phyloP scores from a whole-genome alignment of 495 filamentous ascomycete species.

The Penicillium psychrofluorescens region DNA sequence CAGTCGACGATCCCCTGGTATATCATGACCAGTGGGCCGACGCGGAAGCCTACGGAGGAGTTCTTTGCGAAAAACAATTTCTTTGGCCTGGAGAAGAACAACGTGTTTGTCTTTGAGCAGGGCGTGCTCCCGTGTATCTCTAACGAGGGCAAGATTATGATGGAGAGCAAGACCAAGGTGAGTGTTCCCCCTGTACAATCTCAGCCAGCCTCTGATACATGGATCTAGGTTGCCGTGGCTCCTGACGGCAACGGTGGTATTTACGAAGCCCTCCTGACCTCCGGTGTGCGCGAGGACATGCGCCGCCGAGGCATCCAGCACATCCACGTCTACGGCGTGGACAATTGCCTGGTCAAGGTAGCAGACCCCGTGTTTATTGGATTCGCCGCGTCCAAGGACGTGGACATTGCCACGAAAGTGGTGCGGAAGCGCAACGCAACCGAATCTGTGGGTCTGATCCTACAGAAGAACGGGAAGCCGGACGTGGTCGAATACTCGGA shows the following conservation, averaged over 20 bases:
- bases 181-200: constrained; percentile 3
- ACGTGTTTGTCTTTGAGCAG: constrained; percentile 93
- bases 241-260: constrained; percentile 98
- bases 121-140: constrained; percentile 94
- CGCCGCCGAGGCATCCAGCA: constrained; percentile 82
- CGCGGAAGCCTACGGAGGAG: constrained; percentile 78
- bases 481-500: constrained; percentile 99
- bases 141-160: constrained; percentile 93
- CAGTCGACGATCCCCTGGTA: constrained; percentile 89
- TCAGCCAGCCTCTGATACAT: not conserved
- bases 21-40: constrained; percentile 99
- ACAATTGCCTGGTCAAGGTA: constrained; percentile 98
- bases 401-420: constrained; percentile 97
- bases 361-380: constrained; percentile 95
- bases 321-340: constrained; percentile 95
- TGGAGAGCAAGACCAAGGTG: constrained; percentile 84
- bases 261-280: constrained; percentile 82
- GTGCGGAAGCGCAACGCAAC: constrained; percentile 96
- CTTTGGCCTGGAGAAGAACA: constrained; percentile 79
- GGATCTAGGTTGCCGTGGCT: constrained; percentile 70
- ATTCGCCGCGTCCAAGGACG: constrained; percentile 79
- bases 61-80: constrained; percentile 87
- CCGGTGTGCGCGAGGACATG: constrained; percentile 84
- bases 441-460: constrained; percentile 91
- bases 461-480: constrained; percentile 90